Base-by-base conservation (phyloP, 225 moss, liverwort and hornwort species). In the Asterella californica region DNA sequence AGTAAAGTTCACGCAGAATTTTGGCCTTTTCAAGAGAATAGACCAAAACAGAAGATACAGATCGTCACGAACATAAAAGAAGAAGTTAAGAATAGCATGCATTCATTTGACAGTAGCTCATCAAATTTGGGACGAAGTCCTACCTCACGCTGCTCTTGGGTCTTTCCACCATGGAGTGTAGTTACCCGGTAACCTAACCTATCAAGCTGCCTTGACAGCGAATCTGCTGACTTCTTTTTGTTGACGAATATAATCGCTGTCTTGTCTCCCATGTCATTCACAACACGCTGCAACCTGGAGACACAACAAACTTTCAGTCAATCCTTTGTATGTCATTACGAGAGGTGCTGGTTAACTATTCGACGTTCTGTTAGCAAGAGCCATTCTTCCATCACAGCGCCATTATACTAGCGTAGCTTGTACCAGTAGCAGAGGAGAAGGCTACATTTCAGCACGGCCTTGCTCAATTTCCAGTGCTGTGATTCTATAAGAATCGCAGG, bases 141-240 rank as follows among this genome's bases (percentile, higher is more conserved):
- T 76, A 94, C 94, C 91, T 99, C 97, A 66, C 97, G 92, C 82
- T 99, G 97, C 86, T 95, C 97, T 80, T 99, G 97, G 60, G 97
- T 99, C 86, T 99, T 99, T 83, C 97, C 97, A 85, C 97, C 97
- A 80, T 99, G 97, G 63, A 99, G 91, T 70, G 97, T 95, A 38
- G 95, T 99, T 53, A 99, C 97, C 79, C 97, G 86, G 49, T 93
- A 99, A 27, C 97, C 97, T 78, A 82, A 76, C 72, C 93, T 93
- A 79, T 99, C 97, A 79, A 97, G 94, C 81, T 97, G 99, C 84
- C 95, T 91, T 37, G 99, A 95, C 84, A 99, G 78, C 0, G 91
- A 89, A 83, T 99, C 99, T 74, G 99, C 99, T 72, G 90, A 91
- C 85, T 95, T 99, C 83, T 92, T 95, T 11, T 89, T 95, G 78